Evolutionary conservation across 371 early-diverging fungal genomes (phyloP), one percentile per base, ranked within the genome.

Genomic region (Mucor lusitanicus): DNA sequence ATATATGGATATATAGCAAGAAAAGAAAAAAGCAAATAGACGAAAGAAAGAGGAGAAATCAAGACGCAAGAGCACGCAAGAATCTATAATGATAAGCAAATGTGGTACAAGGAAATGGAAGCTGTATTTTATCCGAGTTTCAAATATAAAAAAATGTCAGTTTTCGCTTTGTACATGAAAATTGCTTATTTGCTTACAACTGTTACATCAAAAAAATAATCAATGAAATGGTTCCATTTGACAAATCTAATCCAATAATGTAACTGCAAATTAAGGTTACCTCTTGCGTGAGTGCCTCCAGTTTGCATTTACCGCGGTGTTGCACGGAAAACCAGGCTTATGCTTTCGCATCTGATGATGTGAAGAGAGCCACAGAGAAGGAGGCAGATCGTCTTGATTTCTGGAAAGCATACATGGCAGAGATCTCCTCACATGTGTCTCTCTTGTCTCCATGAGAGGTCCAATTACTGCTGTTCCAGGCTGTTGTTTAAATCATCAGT

Each of bases 1-100:
- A 30, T 61, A 40, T 37, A 19, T 46, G 32, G 11, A 44, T 8
- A 28, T 35, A 32, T 27, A 33, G 37, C 15, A 28, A 25, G 42
- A 69, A 54, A 30, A 48, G 21, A 21, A 32, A 59, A 50, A 48
- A 35, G 37, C 39, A 60, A 30, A 53, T 30, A 56, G 27, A 69
- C 37, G 54, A 44, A 54, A 35, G 54, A 60, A 59, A 63, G 37
- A 40, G 21, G 25, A 12, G 48, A 64, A 58, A 40, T 30, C 30
- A 46, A 37, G 40, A 48, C 62, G 65, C 66, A 70, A 70, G 71
- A 65, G 66, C 62, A 65, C 66, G 65, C 59, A 70, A 66, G 59
- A 59, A 63, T 40, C 39, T 40, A 42, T 40, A 53, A 7, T 42
- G 64, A 54, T 54, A 50, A 59, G 59, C 66, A 59, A 50, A 64